Evolutionary conservation across 345 rosid genomes (phyloP).

Genomic region (Physaria fendleri): DNA sequence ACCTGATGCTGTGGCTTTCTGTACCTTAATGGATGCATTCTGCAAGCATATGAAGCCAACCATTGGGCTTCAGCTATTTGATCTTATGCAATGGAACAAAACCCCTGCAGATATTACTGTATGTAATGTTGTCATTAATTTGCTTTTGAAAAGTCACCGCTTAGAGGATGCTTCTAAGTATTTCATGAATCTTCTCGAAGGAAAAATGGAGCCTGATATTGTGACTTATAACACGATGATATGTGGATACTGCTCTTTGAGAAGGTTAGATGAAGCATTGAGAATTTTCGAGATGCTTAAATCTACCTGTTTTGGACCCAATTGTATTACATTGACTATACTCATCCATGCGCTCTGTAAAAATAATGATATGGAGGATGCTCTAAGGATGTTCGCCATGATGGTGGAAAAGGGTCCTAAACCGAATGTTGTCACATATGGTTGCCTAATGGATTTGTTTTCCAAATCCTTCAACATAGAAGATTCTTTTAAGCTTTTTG

Average conservation of each 20-base stretch:
- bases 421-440: conserved; percentile 44
- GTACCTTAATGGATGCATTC: conserved; percentile 41
- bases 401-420: conserved; percentile 37
- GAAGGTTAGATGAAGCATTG: conserved; percentile 38
- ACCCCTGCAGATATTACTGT: conserved; percentile 35
- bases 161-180: conserved; percentile 26
- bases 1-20: conserved; percentile 40
- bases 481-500: conserved; percentile 38
- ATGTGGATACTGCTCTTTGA: conserved; percentile 38
- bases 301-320: conserved; percentile 30
- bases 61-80: conserved; percentile 36
- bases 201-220: conserved; percentile 39
- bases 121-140: conserved; percentile 40
- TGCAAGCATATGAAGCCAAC: conserved; percentile 34
- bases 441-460: conserved; percentile 43
- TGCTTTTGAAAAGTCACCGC: conserved; percentile 22
- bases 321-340: conserved; percentile 39
- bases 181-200: conserved; percentile 25
- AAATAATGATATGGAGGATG: conserved; percentile 40
- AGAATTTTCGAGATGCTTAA: conserved; percentile 32
- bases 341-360: conserved; percentile 44
- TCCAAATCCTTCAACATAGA: conserved; percentile 34
- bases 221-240: conserved; percentile 48
- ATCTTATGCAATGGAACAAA: conserved; percentile 35
- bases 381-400: conserved; percentile 30